These are phyloP conservation scores for Heritiera littoralis DNA, from an alignment of 345 rosid genomes.

Conservation along the genomic window DNA sequence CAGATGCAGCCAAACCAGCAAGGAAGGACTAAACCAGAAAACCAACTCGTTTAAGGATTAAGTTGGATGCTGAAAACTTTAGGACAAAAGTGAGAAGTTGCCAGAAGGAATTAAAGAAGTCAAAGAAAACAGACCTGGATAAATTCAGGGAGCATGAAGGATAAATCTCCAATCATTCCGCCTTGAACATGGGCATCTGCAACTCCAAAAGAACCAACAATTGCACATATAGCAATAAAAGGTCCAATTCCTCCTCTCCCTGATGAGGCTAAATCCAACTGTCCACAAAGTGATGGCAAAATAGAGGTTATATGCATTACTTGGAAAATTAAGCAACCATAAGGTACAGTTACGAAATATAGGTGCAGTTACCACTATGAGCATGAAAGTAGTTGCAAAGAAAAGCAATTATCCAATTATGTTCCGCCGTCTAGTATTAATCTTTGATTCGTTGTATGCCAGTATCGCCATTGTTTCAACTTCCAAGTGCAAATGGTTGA, in stretches of 20 bases:
- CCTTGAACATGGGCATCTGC: constrained; percentile 39
- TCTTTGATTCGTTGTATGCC: constrained; percentile 64
- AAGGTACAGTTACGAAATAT: neutral
- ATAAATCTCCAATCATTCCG: constrained; percentile 45
- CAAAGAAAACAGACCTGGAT: constrained; percentile 42
- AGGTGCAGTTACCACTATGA: constrained; percentile 50
- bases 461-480: constrained; percentile 46
- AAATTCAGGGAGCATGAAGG: constrained; percentile 87
- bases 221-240: constrained; percentile 54
- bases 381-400: constrained; percentile 58
- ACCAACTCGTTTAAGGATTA: neutral
- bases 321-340: neutral
- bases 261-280: constrained; percentile 71
- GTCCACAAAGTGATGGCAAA: neutral
- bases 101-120: neutral
- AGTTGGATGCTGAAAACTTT: neutral
- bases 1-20: constrained; percentile 90
- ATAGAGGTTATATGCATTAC: neutral
- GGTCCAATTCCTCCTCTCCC: constrained; percentile 75
- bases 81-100: neutral
- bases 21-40: constrained; percentile 60
- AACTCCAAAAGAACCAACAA: constrained; percentile 68
- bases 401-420: constrained; percentile 65
- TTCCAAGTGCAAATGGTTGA: constrained; percentile 71
- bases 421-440: constrained; percentile 68